A percentile compares a stretch with the other conserved stretches of the same genome.
Evolutionary conservation across 768 basidiomycete species (phyloP).

Genomic region (Kondoa subrosea): DNA sequence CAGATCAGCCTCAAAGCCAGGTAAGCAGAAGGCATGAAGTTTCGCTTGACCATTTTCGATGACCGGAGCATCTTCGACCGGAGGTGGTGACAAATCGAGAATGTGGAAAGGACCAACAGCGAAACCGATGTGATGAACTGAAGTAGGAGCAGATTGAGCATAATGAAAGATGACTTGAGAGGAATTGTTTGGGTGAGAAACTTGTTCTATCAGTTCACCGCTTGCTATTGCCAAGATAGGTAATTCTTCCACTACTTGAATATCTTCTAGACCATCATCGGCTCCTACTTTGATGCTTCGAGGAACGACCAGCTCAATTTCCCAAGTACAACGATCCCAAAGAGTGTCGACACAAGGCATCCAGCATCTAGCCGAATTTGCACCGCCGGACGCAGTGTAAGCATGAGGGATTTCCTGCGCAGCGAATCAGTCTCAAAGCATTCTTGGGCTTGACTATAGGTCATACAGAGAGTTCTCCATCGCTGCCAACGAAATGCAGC

Average conservation of each 20-base stretch:
- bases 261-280: conserved; percentile 33
- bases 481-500: conserved; percentile 61
- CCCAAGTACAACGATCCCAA: conserved; percentile 97
- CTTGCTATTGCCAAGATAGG: conserved; percentile 83
- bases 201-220: conserved; percentile 89
- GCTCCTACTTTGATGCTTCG: conserved; percentile 30
- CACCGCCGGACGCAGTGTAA: conserved; percentile 69
- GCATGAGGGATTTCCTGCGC: conserved; percentile 75
- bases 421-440: too few relatives aligned
- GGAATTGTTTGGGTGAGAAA: conserved; percentile 81
- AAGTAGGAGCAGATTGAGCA: conserved; percentile 65
- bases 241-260: conserved; percentile 33
- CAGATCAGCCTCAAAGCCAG: conserved; percentile 63
- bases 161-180: conserved; percentile 90
- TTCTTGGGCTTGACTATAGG: conserved; percentile 8
- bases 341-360: conserved; percentile 89
- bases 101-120: conserved; percentile 82
- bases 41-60: conserved; percentile 27
- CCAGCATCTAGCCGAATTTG: conserved; percentile 91
- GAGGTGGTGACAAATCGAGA: conserved; percentile 42
- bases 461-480: conserved; percentile 36
- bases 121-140: conserved; percentile 90
- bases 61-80: conserved; percentile 42
- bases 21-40: conserved; percentile 83
- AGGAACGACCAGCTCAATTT: conserved; percentile 89